Evolutionary conservation across 352 stramenopile genomes (phyloP).

Genomic region (Phytophthora pistaciae): DNA sequence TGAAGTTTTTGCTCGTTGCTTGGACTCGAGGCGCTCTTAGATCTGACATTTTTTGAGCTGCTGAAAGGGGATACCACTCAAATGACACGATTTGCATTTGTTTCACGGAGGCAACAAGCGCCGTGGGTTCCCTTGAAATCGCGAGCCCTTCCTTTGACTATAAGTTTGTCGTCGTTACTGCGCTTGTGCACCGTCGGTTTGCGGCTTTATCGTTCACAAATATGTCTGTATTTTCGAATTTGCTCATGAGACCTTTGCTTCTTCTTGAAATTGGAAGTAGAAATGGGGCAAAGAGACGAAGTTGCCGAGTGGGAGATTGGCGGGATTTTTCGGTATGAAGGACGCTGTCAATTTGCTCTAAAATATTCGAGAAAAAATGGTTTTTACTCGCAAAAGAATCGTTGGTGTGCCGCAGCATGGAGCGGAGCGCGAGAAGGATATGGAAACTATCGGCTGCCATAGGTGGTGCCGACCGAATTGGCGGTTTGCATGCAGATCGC

Average conservation of each 20-base stretch:
- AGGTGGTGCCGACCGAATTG: constrained; percentile 12
- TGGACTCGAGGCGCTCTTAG: not conserved
- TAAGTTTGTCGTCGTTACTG: not conserved
- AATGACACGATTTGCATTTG: not conserved
- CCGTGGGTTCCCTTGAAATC: not conserved
- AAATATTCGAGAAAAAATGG: not conserved
- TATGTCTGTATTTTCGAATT: not conserved
- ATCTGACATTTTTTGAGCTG: not conserved
- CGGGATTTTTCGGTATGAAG: not conserved
- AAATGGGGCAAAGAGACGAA: not conserved
- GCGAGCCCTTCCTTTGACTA: not conserved
- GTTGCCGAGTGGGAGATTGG: not conserved
- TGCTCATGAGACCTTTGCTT: not conserved
- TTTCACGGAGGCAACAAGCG: not conserved
- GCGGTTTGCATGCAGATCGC: constrained; percentile 39
- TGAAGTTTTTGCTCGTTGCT: not conserved
- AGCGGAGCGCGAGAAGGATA: not conserved
- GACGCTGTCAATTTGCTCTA: not conserved
- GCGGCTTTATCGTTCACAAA: not conserved
- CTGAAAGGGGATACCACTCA: not conserved
- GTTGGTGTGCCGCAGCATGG: not conserved
- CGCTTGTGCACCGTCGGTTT: not conserved
- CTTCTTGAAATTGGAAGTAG: not conserved
- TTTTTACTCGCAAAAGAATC: not conserved
- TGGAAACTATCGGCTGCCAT: constrained; percentile 16